Conservation (phyloP, 176 grass and related monocot genomes). For the Zoysia japonica region DNA sequence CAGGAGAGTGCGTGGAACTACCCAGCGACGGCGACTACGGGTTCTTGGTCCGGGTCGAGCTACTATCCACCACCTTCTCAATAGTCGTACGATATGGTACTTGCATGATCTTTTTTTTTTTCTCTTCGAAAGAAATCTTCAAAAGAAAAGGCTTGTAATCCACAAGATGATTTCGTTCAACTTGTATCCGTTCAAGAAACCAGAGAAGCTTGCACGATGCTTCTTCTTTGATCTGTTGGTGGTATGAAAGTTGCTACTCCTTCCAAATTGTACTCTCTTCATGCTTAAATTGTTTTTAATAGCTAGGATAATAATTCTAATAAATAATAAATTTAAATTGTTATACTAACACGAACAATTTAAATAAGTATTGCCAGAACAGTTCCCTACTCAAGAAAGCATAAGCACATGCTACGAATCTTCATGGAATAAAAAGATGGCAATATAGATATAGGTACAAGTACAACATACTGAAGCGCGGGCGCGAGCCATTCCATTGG, state of each 20-base stretch:
- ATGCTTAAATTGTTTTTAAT: too few relatives aligned
- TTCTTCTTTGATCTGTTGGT: constrained; percentile 21
- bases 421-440: too few relatives aligned
- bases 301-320: too few relatives aligned
- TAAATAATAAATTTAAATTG: too few relatives aligned
- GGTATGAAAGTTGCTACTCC: neutral
- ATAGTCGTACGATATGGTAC: neutral
- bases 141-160: neutral
- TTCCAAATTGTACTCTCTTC: too few relatives aligned
- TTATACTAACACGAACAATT: too few relatives aligned
- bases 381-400: too few relatives aligned
- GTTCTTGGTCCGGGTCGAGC: constrained; percentile 42
- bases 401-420: too few relatives aligned
- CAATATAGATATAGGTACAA: too few relatives aligned
- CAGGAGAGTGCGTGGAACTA: constrained; percentile 29
- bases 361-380: too few relatives aligned
- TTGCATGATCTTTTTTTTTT: neutral
- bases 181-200: constrained; percentile 13
- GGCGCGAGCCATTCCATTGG: too few relatives aligned
- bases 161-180: neutral
- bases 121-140: neutral
- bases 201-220: neutral
- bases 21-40: constrained; percentile 21
- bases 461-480: too few relatives aligned
- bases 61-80: constrained; percentile 45